These are phyloP conservation scores for Aspergillus bombycis DNA, from an alignment of 2,329 filamentous ascomycete species.

Conservation along the genomic window DNA sequence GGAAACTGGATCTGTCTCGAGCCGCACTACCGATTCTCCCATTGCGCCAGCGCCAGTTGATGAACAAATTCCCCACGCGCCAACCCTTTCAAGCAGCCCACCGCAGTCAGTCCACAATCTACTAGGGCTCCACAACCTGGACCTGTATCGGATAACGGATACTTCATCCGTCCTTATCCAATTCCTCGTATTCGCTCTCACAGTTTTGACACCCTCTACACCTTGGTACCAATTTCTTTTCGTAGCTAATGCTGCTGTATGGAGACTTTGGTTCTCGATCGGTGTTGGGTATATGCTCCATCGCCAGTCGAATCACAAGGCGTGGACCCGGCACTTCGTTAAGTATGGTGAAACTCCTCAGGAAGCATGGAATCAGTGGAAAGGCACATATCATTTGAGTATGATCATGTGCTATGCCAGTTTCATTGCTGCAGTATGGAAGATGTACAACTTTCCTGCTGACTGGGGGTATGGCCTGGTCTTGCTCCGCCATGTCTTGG, in stretches of 20 bases:
- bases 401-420: constrained; percentile 87
- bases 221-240: constrained; percentile 76
- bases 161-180: constrained; percentile 76
- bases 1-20: constrained; percentile 31
- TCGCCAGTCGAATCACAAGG: constrained; percentile 84
- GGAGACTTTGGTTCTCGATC: constrained; percentile 90
- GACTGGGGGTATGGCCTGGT: constrained; percentile 88
- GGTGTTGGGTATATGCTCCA: constrained; percentile 85
- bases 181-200: constrained; percentile 72
- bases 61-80: constrained; percentile 40
- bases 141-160: constrained; percentile 86
- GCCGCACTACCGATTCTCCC: constrained; percentile 36
- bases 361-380: constrained; percentile 98
- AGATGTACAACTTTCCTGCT: constrained; percentile 85
- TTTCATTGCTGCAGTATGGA: constrained; percentile 91
- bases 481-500: constrained; percentile 83
- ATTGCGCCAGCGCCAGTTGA: constrained; percentile 38
- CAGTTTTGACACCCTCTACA: constrained; percentile 77
- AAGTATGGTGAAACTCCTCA: constrained; percentile 90
- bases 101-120: constrained; percentile 79
- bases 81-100: constrained; percentile 50
- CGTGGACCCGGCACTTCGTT: constrained; percentile 96
- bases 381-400: constrained; percentile 90
- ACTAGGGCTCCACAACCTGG: constrained; percentile 79
- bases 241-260: constrained; percentile 75